Evolutionary conservation across 768 basidiomycete species (phyloP).

Genomic region (Calocybe cyanea): DNA sequence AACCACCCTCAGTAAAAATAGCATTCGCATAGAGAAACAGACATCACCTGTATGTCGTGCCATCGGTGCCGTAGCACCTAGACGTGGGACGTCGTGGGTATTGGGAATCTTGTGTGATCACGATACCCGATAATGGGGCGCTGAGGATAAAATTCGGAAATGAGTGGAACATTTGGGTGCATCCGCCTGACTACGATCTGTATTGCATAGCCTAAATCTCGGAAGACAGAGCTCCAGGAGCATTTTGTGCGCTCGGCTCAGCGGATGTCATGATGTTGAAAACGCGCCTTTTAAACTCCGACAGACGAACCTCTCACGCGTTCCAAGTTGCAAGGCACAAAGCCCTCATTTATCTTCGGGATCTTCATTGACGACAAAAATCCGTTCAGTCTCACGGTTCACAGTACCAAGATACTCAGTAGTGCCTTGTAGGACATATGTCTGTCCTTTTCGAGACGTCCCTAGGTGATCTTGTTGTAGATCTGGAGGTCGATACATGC

Average conservation of each 20-base stretch:
- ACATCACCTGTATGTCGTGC: background rate
- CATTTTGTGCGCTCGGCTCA: background rate
- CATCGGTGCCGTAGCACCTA: slow-evolving; percentile 1
- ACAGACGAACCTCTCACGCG: background rate
- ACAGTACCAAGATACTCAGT: background rate
- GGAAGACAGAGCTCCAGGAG: slow-evolving; percentile 5
- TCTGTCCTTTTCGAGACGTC: slow-evolving; percentile 97
- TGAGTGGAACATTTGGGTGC: too few relatives aligned
- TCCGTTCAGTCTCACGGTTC: background rate
- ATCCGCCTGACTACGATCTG: too few relatives aligned
- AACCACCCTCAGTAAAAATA: background rate
- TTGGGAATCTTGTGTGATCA: background rate
- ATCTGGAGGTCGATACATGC: slow-evolving; percentile 87
- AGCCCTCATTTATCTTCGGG: background rate
- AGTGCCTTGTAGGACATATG: slow-evolving; percentile 47
- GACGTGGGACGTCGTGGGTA: background rate
- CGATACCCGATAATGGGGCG: slow-evolving; percentile 19
- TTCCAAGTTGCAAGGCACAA: background rate
- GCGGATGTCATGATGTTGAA: background rate
- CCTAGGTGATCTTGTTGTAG: slow-evolving; percentile 94
- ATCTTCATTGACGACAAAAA: background rate
- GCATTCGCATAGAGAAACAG: background rate
- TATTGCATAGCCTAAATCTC: slow-evolving; percentile 8
- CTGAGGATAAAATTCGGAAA: slow-evolving; percentile 13
- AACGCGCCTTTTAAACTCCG: background rate